phyloP scores from a whole-genome alignment of 768 basidiomycete genomes.

The Tephrocybe sp. region DNA sequence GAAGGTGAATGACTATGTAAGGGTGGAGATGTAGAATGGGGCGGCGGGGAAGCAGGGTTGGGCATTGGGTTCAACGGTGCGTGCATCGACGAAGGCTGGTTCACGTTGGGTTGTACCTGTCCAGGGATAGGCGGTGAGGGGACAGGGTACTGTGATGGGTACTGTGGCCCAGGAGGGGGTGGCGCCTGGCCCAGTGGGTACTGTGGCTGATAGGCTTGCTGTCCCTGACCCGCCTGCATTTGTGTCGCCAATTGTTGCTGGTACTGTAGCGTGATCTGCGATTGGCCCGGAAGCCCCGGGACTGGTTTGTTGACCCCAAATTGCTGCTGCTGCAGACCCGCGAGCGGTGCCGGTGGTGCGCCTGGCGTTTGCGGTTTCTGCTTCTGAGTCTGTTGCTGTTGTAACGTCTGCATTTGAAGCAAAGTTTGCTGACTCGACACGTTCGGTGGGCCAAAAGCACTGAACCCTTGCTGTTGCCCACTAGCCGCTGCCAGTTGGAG shows the following conservation, averaged over 20 bases:
- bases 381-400: background rate
- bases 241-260: slow-evolving; percentile 1
- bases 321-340: background rate
- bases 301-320: background rate
- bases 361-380: background rate
- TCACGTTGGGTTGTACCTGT: background rate
- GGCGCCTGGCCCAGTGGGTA: background rate
- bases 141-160: background rate
- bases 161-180: background rate
- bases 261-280: background rate
- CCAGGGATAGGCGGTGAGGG: background rate
- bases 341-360: background rate
- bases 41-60: background rate
- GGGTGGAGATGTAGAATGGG: background rate
- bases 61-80: slow-evolving; percentile 10
- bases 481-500: background rate
- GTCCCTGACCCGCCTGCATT: background rate
- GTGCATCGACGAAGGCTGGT: background rate
- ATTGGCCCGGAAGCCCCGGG: background rate
- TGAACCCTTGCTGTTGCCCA: background rate
- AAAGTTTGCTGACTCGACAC: background rate
- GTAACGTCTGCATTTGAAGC: background rate
- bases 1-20: background rate
- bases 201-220: background rate
- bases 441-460: background rate